Evolutionary conservation across 441 rosid genomes (phyloP).

Genomic region (Sinapis alba): DNA sequence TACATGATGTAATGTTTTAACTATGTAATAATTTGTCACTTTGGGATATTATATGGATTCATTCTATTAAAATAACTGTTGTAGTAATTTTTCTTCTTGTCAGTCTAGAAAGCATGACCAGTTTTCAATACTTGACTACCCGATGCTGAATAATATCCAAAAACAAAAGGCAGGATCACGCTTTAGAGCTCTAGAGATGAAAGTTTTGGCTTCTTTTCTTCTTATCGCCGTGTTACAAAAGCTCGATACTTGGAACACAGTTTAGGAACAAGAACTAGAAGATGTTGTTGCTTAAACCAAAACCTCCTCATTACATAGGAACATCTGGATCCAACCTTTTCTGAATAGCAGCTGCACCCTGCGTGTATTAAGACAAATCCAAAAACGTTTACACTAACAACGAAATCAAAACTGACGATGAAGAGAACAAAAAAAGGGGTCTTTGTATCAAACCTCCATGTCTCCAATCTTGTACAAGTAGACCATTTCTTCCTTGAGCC

Average conservation of each 20-base stretch:
- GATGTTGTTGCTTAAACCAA: background rate
- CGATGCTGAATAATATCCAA: background rate
- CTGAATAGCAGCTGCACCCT: conserved; percentile 97
- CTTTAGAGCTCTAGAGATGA: background rate
- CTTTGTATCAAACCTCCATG: conserved; percentile 51
- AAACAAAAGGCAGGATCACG: background rate
- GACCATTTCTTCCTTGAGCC: conserved; percentile 87
- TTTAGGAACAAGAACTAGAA: background rate
- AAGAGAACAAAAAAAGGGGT: background rate
- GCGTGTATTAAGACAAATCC: background rate
- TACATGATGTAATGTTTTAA: no score
- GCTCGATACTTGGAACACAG: conserved; percentile 10
- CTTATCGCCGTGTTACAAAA: conserved; percentile 5
- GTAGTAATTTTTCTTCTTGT: no score
- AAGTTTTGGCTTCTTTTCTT: background rate
- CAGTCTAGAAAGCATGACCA: no score
- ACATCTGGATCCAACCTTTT: conserved; percentile 92
- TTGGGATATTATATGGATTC: no score
- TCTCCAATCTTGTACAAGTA: conserved; percentile 88
- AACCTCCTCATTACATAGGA: conserved; percentile 55
- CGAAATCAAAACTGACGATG: background rate
- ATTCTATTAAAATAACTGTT: no score
- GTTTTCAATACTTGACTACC: no score
- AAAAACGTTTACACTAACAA: conserved; percentile 3
- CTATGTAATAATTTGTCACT: no score